These are phyloP conservation scores for Epichloe gansuensis DNA, from an alignment of 2,329 filamentous ascomycete genomes.

Conservation along the genomic window DNA sequence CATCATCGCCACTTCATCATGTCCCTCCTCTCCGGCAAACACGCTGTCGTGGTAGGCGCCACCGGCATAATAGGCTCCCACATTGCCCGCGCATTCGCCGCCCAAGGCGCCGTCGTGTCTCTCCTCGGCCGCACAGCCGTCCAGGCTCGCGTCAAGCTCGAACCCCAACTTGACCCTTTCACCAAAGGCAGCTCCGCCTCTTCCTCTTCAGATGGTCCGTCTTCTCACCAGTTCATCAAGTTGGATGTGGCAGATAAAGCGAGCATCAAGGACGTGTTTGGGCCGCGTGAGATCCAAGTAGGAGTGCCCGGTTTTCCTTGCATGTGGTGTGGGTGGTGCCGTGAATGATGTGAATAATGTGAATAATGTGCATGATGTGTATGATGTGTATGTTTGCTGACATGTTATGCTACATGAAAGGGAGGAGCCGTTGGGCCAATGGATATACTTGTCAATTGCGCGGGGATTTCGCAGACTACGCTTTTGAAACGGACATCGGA, in stretches of 20 bases:
- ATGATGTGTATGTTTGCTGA: too few relatives aligned
- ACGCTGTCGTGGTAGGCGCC: conserved; percentile 54
- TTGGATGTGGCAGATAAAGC: conserved; percentile 20
- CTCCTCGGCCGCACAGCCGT: conserved; percentile 46
- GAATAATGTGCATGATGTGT: not conserved
- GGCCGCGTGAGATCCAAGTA: not conserved
- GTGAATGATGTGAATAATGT: not conserved
- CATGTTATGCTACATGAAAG: not conserved
- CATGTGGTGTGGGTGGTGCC: not conserved
- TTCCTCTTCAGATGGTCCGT: conserved; percentile 8
- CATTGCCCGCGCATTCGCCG: conserved; percentile 54
- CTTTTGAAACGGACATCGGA: conserved; percentile 46
- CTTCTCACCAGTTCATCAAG: conserved; percentile 21
- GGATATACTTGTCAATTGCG: conserved; percentile 66
- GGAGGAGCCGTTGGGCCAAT: conserved; percentile 19
- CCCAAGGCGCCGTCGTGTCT: conserved; percentile 45
- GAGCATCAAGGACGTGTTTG: conserved; percentile 21
- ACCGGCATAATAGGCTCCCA: conserved; percentile 59
- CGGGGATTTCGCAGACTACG: conserved; percentile 56
- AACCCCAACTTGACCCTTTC: conserved; percentile 17
- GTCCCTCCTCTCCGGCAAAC: conserved; percentile 32
- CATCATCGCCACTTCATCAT: not conserved
- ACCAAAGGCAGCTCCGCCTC: conserved; percentile 9
- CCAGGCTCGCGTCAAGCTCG: conserved; percentile 30
- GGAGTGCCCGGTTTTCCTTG: not conserved